Percentiles rank a stretch among this genome's conserved stretches.
These are phyloP conservation scores for Tubosaeta sp. DNA, from an alignment of 768 basidiomycete genomes.

Conservation along the genomic window DNA sequence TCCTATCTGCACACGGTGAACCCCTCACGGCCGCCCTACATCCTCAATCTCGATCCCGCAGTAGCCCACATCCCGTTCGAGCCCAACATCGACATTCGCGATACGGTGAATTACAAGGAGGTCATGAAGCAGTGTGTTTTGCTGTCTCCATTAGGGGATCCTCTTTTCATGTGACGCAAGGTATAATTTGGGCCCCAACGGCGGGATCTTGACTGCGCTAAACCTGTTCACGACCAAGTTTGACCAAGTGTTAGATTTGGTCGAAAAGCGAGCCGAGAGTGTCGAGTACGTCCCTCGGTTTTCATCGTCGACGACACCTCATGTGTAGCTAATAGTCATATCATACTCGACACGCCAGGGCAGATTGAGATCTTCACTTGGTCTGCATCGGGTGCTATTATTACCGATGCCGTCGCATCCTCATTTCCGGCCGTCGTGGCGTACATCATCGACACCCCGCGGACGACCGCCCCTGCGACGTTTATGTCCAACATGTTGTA, in stretches of 20 bases:
- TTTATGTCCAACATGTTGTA: constrained; percentile 99
- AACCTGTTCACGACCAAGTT: constrained; percentile 99
- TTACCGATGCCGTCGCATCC: constrained; percentile 94
- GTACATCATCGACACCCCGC: constrained; percentile 95
- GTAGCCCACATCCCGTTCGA: constrained; percentile 90
- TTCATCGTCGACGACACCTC: neutral
- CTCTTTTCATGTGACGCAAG: constrained; percentile 39
- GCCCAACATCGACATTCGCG: constrained; percentile 96
- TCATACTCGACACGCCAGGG: constrained; percentile 95
- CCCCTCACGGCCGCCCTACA: constrained; percentile 76
- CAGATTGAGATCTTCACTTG: constrained; percentile 99
- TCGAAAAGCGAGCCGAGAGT: constrained; percentile 85
- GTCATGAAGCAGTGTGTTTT: constrained; percentile 98
- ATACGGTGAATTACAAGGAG: constrained; percentile 95
- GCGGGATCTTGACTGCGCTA: constrained; percentile 93
- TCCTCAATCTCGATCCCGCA: constrained; percentile 97
- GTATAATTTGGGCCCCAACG: constrained; percentile 98
- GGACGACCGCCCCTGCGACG: constrained; percentile 90
- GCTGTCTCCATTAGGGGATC: constrained; percentile 18
- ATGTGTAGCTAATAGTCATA: constrained; percentile 52
- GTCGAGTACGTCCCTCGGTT: constrained; percentile 65
- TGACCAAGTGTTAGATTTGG: constrained; percentile 87
- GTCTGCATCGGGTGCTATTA: constrained; percentile 98
- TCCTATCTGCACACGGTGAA: constrained; percentile 76
- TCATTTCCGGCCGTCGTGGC: constrained; percentile 93